These are phyloP conservation scores for Dactylellina sp. DNA, from an alignment of 2,329 filamentous ascomycete genomes.

Conservation along the genomic window DNA sequence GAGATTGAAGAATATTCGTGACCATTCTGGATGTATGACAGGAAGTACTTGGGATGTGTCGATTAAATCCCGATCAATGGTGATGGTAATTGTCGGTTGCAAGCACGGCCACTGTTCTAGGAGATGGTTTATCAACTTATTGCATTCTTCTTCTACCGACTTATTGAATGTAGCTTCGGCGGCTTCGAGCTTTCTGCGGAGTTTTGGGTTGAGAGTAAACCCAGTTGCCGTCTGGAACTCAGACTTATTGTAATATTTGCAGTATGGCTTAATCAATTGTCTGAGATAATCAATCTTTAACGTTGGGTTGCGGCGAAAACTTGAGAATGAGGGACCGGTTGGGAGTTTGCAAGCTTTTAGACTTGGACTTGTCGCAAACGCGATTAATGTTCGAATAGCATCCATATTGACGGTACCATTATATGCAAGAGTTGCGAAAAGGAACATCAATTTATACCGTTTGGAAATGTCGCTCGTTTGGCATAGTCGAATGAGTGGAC, in stretches of 20 bases:
- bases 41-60: conserved; percentile 64
- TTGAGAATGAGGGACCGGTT: conserved; percentile 61
- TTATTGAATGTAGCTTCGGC: conserved; percentile 61
- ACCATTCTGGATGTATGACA: conserved; percentile 66
- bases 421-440: conserved; percentile 66
- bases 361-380: conserved; percentile 65
- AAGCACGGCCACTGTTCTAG: conserved; percentile 66
- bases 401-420: conserved; percentile 63
- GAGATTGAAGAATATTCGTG: conserved; percentile 67
- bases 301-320: conserved; percentile 63
- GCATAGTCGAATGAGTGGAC: conserved; percentile 46
- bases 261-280: conserved; percentile 62
- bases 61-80: conserved; percentile 62
- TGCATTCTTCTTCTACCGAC: conserved; percentile 62
- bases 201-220: conserved; percentile 60
- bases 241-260: conserved; percentile 61
- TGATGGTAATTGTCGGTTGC: conserved; percentile 61
- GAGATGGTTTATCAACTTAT: conserved; percentile 64
- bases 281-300: conserved; percentile 62
- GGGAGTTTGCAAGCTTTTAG: conserved; percentile 65
- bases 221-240: conserved; percentile 58
- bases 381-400: conserved; percentile 65
- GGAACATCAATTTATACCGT: conserved; percentile 65
- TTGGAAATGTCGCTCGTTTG: conserved; percentile 58
- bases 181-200: conserved; percentile 62